These are phyloP conservation scores for Rubia yunnanensis DNA, from an alignment of 257 asterid species.

Conservation along the genomic window DNA sequence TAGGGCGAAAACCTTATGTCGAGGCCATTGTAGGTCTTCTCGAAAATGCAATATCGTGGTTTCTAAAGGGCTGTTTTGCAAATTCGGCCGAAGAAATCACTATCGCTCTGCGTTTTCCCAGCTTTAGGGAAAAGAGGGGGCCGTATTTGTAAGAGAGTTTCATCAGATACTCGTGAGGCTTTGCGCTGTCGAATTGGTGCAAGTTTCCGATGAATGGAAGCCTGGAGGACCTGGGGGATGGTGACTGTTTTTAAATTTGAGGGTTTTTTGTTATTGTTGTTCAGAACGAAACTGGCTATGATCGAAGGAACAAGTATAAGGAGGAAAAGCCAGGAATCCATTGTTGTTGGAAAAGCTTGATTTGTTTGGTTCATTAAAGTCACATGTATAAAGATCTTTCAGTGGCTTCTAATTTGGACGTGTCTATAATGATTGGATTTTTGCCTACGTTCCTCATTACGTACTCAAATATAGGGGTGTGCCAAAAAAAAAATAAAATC, in stretches of 20 bases:
- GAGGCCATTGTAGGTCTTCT: constrained; percentile 6
- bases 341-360: not conserved
- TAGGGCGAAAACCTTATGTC: not conserved
- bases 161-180: not conserved
- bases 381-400: no score
- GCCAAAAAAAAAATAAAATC: no score
- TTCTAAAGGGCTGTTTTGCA: not conserved
- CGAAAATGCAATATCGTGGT: not conserved
- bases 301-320: not conserved
- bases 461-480: no score
- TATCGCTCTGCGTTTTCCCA: not conserved
- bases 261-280: not conserved
- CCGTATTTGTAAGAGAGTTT: not conserved
- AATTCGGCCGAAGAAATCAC: not conserved
- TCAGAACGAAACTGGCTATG: not conserved
- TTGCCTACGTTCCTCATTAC: not conserved
- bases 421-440: not conserved
- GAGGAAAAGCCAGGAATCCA: not conserved
- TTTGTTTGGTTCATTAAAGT: not conserved
- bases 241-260: not conserved
- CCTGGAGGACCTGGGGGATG: constrained; percentile 2
- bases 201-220: constrained; percentile 2
- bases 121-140: not conserved
- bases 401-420: not conserved
- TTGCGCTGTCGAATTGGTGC: constrained; percentile 1